Base-by-base conservation (phyloP, 495 filamentous ascomycete species). In the Penicillium goetzii region DNA sequence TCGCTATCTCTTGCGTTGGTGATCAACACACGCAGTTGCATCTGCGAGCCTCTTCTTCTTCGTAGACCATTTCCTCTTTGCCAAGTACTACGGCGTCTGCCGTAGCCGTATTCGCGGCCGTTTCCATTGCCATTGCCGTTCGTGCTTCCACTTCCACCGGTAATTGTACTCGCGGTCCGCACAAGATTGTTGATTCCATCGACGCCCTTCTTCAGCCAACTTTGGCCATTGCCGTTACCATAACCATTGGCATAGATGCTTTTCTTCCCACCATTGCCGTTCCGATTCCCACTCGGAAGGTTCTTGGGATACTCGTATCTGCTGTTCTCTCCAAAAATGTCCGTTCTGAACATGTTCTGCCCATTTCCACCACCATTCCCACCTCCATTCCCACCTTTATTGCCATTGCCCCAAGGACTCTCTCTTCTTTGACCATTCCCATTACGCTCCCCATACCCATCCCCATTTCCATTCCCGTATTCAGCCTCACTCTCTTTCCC, bases 1-100 rank as follows among this genome's bases (percentile, higher is more conserved):
- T 80, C 79, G 54, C 62, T 78, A 28, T 70, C 64, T 12, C 63
- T 67, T 5, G 77, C 74, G 45, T 80, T 80, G 30, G 79, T 79
- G 25, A 81, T 65, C 7, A 80, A 70, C 3, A 78, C 66, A 9
- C 79, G 72, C 56, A 75, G 58, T 21, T 58, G 62, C 10, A 38
- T 55, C 61, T 4, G 41, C 41, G 40, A 65, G 58, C 55, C 34
- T 19, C 38, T 3, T 57, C 25, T 41, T 34, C 55, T 57, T 21
- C 21, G 4, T 12, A 9, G 10, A 21, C 52, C 52, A 23, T 21
- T 36, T 0, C n/a, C 30, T 55, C 14, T 33, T 14, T 17, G 41
- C 19, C 41, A 50, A 15, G 28, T 51, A 36, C 32, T 54, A 2
- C 49, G 33, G 56, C 15, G 43, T 40, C 3, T 34, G 55, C 28